Evolutionary conservation across 176 grass and related monocot genomes (phyloP), one percentile per base, ranked within the genome.

Genomic region (Tuctoria greenei): DNA sequence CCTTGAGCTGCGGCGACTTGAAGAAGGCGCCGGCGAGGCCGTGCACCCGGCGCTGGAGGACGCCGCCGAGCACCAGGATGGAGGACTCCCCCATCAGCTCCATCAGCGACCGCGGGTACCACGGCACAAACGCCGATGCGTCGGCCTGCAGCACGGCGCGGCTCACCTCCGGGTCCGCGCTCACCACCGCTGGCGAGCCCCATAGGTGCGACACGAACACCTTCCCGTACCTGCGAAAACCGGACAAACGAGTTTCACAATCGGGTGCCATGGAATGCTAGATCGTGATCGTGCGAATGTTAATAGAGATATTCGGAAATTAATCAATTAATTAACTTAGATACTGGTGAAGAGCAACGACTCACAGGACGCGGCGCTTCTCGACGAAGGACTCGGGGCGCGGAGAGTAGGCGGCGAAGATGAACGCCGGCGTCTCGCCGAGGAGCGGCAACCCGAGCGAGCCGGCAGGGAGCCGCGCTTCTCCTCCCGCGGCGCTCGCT

Each of bases 171-270:
- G 95, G 87, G 64, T 95, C 92, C 23, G 87, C 69, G 55, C 83
- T 92, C 73, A 99, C 89, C 68, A 95, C 86, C 35, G 92, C 89
- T 52, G 84, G 80, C 31, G 85, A 84, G 2, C 95, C 95, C 36
- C 89, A 99, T 34, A 99, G 80, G 82, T 99, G 91, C 21, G 95
- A 99, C 85, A 50, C 72, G 85, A 99, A 99, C 85, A 99, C 95
- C 74, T 83, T 71, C 15, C 95, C 92, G 58, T 95, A 86, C 86
- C 95, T 97, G 21, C 2, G 3, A 51, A 11, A 14, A 45, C 10
- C 43, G 43, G 12, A 13, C 41, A 7, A 1, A 17, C 15, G 49
- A 20, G 5, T 50, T 28, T 25, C 56, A 27, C 11, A 28, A 14
- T 34, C 26, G 16, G n/a, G n/a, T n/a, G n/a, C n/a, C n/a, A n/a